Conservation (phyloP, 306 rosid species). For the Rosa multiflora region DNA sequence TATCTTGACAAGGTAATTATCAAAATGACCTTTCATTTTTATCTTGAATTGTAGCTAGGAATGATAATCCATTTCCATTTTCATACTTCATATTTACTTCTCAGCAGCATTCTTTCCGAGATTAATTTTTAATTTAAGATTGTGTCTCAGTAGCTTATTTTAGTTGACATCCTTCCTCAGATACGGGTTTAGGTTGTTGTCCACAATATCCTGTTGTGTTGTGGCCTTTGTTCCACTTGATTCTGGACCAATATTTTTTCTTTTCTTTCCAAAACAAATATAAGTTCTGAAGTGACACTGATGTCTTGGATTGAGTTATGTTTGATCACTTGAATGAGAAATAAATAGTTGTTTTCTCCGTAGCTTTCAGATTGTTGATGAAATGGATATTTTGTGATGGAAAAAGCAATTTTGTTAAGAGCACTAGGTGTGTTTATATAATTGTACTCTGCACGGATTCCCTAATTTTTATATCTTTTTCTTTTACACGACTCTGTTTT, state of each 20-base stretch:
- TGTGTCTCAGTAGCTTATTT: neutral
- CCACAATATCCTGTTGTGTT: neutral
- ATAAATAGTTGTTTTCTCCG: neutral
- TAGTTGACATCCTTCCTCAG: neutral
- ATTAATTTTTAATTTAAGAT: neutral
- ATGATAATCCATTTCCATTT: neutral
- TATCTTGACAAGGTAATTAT: slow-evolving; percentile 64
- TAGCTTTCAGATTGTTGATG: neutral
- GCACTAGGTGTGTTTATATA: too few relatives aligned
- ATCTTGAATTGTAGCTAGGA: neutral
- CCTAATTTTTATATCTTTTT: too few relatives aligned
- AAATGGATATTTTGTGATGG: neutral
- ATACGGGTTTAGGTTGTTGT: neutral
- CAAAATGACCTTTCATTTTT: neutral
- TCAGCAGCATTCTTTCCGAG: neutral
- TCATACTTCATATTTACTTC: neutral
- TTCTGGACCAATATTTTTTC: neutral
- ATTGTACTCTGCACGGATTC: too few relatives aligned
- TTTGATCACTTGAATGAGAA: neutral
- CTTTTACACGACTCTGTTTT: too few relatives aligned
- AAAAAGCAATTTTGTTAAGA: too few relatives aligned
- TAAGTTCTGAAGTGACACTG: neutral
- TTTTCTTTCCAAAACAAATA: neutral
- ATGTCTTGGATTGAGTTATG: neutral
- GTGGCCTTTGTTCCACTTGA: neutral